phyloP scores from a whole-genome alignment of 192 early-diverging fungal species.

The Backusella sp. region DNA sequence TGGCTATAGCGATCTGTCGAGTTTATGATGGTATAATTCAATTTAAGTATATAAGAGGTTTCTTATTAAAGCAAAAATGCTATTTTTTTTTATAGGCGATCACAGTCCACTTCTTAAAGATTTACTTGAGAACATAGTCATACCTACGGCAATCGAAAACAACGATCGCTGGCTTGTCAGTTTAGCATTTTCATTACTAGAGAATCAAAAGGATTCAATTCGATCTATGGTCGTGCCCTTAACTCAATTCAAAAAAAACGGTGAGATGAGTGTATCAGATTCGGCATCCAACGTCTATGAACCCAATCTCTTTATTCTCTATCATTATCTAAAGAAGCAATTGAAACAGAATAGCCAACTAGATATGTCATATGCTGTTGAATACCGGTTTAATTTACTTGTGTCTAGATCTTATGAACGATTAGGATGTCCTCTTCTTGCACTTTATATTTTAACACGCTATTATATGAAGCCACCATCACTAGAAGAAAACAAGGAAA shows the following conservation, averaged over 20 bases:
- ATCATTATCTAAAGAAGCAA: conserved; percentile 62
- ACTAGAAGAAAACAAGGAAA: neutral
- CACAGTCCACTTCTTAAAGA: conserved; percentile 55
- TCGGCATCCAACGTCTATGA: conserved; percentile 45
- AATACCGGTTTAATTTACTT: conserved; percentile 61
- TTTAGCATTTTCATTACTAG: conserved; percentile 57
- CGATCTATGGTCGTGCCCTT: conserved; percentile 54
- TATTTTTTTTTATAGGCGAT: conserved; percentile 43
- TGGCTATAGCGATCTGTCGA: conserved; percentile 90
- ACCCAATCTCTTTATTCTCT: conserved; percentile 70
- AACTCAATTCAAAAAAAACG: neutral
- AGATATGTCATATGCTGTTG: conserved; percentile 47
- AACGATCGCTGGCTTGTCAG: conserved; percentile 69
- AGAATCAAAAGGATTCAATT: conserved; percentile 56
- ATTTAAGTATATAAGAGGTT: neutral
- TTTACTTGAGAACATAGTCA: conserved; percentile 42
- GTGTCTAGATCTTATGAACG: conserved; percentile 71
- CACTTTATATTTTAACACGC: conserved; percentile 67
- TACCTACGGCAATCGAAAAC: conserved; percentile 52
- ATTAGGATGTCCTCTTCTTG: conserved; percentile 74
- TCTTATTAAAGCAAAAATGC: neutral
- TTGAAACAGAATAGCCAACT: conserved; percentile 41
- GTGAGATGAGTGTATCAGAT: neutral
- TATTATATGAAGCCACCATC: conserved; percentile 26
- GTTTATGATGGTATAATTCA: conserved; percentile 78